Conservation (phyloP, 768 basidiomycete genomes). For the Mycena alexandri region DNA sequence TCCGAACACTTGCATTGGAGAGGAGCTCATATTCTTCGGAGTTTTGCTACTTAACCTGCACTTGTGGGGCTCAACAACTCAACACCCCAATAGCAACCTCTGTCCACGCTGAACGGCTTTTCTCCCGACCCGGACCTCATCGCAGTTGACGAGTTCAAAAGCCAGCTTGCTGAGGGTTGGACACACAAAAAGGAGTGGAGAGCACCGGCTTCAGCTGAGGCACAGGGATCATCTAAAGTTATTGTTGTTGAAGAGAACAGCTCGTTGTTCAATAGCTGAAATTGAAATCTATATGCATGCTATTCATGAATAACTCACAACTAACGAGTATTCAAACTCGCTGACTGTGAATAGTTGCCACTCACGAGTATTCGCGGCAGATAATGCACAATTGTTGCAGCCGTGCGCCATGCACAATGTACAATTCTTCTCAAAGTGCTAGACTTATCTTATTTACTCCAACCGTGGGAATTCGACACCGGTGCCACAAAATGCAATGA, state of each 20-base stretch:
- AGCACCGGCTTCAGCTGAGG: no score
- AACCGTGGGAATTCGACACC: no score
- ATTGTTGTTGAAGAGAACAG: conserved; percentile 1
- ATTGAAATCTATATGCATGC: not conserved
- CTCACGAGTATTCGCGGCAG: not conserved
- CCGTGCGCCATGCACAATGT: no score
- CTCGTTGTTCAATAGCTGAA: conserved; percentile 4
- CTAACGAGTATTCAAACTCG: conserved; percentile 3
- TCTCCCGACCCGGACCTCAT: conserved; percentile 9
- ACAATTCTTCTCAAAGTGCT: no score
- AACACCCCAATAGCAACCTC: conserved; percentile 11
- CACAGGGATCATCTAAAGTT: not conserved
- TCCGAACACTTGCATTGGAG: no score
- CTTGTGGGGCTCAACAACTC: no score
- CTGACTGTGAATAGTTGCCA: not conserved
- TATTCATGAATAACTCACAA: no score
- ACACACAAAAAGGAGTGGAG: conserved; percentile 1
- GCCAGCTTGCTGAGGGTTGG: conserved; percentile 6
- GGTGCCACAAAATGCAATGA: no score
- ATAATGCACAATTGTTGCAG: no score
- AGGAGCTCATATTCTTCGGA: no score
- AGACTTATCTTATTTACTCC: no score
- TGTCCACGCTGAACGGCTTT: not conserved
- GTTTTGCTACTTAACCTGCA: no score
- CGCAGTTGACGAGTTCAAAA: conserved; percentile 1